These are phyloP conservation scores for Aspergillus carlsbadensis DNA, from an alignment of 495 filamentous ascomycete species.

Conservation along the genomic window DNA sequence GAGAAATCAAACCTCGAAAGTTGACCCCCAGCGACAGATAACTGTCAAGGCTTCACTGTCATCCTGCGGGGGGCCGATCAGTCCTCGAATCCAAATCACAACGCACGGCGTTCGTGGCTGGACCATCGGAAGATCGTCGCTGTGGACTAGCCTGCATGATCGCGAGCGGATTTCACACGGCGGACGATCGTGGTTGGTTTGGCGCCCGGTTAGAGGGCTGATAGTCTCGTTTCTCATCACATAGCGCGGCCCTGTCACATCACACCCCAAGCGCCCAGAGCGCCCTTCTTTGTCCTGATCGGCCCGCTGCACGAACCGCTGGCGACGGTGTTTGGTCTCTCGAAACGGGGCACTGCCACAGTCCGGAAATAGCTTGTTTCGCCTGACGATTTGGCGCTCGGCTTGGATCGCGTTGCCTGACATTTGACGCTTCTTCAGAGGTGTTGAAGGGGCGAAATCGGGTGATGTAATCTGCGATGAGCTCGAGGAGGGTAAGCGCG, in stretches of 20 bases:
- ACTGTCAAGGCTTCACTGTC: neutral
- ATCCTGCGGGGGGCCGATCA: neutral
- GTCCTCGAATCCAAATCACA: neutral
- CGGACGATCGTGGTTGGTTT: conserved; percentile 3
- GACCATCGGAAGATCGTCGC: conserved; percentile 4
- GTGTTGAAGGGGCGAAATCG: neutral
- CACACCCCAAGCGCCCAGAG: conserved; percentile 23
- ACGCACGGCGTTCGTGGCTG: neutral
- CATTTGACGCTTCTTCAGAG: neutral
- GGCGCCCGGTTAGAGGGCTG: neutral
- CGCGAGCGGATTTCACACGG: conserved; percentile 8
- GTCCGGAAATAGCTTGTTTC: conserved; percentile 2
- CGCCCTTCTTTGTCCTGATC: conserved; percentile 5
- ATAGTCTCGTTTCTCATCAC: conserved; percentile 24
- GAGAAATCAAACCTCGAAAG: no score
- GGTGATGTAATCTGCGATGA: no score
- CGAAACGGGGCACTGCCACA: conserved; percentile 10
- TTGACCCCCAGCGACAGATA: no score
- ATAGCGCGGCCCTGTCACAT: conserved; percentile 25
- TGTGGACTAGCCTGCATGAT: conserved; percentile 13
- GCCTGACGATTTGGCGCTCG: neutral
- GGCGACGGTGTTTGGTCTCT: neutral
- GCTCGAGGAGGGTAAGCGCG: no score
- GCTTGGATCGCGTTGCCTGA: neutral
- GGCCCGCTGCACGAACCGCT: neutral